These are phyloP conservation scores for Agrocybe pediades DNA, from an alignment of 768 basidiomycete genomes.

Conservation along the genomic window DNA sequence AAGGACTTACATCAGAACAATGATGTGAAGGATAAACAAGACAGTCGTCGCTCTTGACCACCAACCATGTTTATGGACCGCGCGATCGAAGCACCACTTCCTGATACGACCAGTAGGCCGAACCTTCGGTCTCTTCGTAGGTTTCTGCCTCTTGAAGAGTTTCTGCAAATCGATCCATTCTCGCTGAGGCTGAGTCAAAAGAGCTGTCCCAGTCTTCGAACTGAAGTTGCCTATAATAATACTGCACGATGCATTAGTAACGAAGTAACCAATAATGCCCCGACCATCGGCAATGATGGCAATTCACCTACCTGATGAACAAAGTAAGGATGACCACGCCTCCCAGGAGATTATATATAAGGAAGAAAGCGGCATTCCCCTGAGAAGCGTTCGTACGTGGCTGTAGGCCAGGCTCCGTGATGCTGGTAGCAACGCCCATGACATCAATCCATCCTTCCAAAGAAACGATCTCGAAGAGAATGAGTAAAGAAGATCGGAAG, in stretches of 20 bases:
- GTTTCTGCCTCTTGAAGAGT: constrained; percentile 82
- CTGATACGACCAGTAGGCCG: constrained; percentile 58
- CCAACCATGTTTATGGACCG: constrained; percentile 90
- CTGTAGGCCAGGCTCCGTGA: constrained; percentile 70
- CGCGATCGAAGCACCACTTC: constrained; percentile 91
- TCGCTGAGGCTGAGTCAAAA: constrained; percentile 82
- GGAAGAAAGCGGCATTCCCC: constrained; percentile 86
- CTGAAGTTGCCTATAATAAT: constrained; percentile 96
- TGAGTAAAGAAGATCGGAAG: constrained; percentile 81
- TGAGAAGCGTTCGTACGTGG: constrained; percentile 73
- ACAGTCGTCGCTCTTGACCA: constrained; percentile 84
- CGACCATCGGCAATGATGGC: no score
- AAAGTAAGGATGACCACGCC: constrained; percentile 88
- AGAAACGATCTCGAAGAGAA: constrained; percentile 95
- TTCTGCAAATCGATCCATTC: constrained; percentile 96
- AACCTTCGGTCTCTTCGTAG: constrained; percentile 75
- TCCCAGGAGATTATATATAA: constrained; percentile 90
- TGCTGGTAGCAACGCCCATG: constrained; percentile 77
- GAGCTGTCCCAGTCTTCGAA: constrained; percentile 81
- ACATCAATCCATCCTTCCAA: constrained; percentile 98
- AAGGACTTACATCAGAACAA: constrained; percentile 72
- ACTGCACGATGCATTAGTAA: no score
- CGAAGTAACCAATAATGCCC: no score
- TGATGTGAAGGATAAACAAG: constrained; percentile 79
- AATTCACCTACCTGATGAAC: constrained; percentile 76